Evolutionary conservation across 2,329 filamentous ascomycete species (phyloP).

Genomic region (Neoarthrinium moseri): DNA sequence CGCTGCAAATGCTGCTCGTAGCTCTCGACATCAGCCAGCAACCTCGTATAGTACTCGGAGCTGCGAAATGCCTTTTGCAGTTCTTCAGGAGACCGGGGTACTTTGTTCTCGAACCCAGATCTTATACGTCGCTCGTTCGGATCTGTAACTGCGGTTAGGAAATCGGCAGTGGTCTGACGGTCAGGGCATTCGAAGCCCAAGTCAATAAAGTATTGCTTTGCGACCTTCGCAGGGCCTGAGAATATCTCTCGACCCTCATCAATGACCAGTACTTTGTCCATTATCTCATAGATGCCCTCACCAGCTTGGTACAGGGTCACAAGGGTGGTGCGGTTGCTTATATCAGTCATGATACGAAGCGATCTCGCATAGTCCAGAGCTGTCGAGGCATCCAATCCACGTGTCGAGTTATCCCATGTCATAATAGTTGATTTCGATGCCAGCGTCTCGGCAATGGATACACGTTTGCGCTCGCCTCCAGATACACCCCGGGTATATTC

Average conservation of each 20-base stretch:
- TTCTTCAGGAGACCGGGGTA: conserved; percentile 28
- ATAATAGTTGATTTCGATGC: conserved; percentile 72
- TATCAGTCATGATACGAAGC: conserved; percentile 31
- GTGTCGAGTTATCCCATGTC: conserved; percentile 74
- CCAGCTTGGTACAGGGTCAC: conserved; percentile 9
- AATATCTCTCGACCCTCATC: conserved; percentile 68
- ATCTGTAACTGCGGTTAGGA: conserved; percentile 64
- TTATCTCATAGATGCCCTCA: conserved; percentile 7
- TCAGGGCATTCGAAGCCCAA: conserved; percentile 59
- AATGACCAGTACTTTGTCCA: conserved; percentile 48
- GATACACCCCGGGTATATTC: conserved; percentile 70
- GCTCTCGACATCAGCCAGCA: conserved; percentile 59
- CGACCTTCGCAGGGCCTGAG: conserved; percentile 57
- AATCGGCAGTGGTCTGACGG: conserved; percentile 67
- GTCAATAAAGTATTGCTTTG: conserved; percentile 59
- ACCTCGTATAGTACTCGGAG: conserved; percentile 59
- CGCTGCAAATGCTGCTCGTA: conserved; percentile 43
- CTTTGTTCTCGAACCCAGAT: conserved; percentile 46
- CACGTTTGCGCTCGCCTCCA: conserved; percentile 78
- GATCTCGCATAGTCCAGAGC: conserved; percentile 75
- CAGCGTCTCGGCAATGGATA: conserved; percentile 75
- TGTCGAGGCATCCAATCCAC: conserved; percentile 73
- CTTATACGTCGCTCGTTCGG: conserved; percentile 57
- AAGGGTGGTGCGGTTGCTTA: conserved; percentile 12
- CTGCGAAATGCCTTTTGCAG: conserved; percentile 53